Evolutionary conservation across 805 yeast genomes (phyloP).

Genomic region (Candida ortonii): DNA sequence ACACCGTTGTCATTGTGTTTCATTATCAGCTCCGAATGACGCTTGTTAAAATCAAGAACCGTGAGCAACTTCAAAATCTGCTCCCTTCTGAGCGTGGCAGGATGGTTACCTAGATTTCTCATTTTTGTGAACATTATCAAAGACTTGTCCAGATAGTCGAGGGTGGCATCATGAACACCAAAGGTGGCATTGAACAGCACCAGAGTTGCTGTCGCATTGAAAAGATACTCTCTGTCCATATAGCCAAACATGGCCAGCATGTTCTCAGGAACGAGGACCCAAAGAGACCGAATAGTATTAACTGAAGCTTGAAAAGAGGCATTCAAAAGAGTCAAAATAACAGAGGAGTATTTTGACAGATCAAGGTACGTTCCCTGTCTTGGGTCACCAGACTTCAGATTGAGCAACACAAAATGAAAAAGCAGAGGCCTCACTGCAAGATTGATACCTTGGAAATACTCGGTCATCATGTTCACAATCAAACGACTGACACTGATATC

Average conservation of each 20-base stretch:
- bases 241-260: constrained; percentile 86
- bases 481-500: constrained; percentile 59
- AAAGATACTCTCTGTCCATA: constrained; percentile 81
- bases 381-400: constrained; percentile 41
- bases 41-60: constrained; percentile 65
- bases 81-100: constrained; percentile 72
- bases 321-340: constrained; percentile 65
- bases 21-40: constrained; percentile 52
- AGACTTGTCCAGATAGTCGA: constrained; percentile 70
- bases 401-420: constrained; percentile 71
- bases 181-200: constrained; percentile 74
- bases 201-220: constrained; percentile 72
- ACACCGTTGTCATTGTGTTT: constrained; percentile 53
- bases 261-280: constrained; percentile 72
- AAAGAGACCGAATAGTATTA: constrained; percentile 66
- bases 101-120: constrained; percentile 76
- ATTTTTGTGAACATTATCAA: constrained; percentile 65
- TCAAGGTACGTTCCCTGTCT: constrained; percentile 49
- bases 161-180: constrained; percentile 77
- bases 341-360: constrained; percentile 62
- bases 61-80: constrained; percentile 64
- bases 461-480: constrained; percentile 74
- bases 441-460: constrained; percentile 79
- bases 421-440: constrained; percentile 73
- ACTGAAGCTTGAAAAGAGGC: constrained; percentile 80